These are phyloP conservation scores for Astrephomene gubernaculifera DNA, from an alignment of 139 green algal genomes.

Conservation along the genomic window DNA sequence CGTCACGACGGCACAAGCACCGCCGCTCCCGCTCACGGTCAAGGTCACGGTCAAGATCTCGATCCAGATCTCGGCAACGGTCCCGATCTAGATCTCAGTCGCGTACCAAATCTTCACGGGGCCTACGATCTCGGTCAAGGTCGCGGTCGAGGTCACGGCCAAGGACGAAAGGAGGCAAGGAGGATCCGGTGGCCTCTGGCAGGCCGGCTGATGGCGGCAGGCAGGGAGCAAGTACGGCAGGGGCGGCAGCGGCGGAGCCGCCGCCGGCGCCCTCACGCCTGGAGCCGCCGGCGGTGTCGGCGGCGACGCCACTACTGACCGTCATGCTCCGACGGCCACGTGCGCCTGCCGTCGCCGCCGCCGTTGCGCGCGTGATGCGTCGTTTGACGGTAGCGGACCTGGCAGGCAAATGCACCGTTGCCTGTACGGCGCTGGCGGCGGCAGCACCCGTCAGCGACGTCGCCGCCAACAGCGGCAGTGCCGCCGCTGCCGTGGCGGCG, in stretches of 20 bases:
- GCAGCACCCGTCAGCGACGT: not conserved
- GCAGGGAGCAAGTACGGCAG: not conserved
- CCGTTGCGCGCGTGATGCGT: constrained; percentile 25
- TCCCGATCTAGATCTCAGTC: not conserved
- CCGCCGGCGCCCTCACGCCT: not conserved
- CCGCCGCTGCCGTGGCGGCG: constrained; percentile 12
- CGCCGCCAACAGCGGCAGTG: not conserved
- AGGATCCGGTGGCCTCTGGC: too few relatives aligned
- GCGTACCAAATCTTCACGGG: not conserved
- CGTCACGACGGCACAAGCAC: not conserved
- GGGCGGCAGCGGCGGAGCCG: not conserved
- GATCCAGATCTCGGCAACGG: not conserved
- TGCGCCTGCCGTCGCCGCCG: not conserved
- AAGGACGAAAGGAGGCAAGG: not conserved
- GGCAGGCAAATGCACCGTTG: not conserved
- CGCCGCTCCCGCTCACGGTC: not conserved
- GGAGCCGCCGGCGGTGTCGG: not conserved
- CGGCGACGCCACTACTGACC: not conserved
- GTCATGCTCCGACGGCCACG: constrained; percentile 21
- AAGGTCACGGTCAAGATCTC: not conserved
- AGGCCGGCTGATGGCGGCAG: not conserved
- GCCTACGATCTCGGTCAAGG: not conserved
- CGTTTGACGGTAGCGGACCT: constrained; percentile 27
- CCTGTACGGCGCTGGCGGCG: not conserved
- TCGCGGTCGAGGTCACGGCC: constrained; percentile 16